These are phyloP conservation scores for Triticum turgidum DNA, from an alignment of 176 grass and related monocot species.

Conservation along the genomic window DNA sequence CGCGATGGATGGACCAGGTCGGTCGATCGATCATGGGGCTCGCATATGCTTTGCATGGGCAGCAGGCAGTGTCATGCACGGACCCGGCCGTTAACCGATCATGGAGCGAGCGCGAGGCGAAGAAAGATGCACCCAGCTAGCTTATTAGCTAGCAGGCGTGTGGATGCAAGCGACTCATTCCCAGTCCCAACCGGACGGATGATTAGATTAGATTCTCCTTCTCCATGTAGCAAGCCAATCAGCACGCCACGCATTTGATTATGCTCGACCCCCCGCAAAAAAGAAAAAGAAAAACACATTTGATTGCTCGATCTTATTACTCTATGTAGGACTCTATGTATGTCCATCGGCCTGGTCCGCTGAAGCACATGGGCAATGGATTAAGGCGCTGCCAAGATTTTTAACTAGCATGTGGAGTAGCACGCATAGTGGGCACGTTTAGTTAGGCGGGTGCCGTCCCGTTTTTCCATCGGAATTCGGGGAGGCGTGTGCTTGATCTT, in stretches of 20 bases:
- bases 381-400: background rate
- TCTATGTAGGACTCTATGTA: background rate
- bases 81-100: slow-evolving; percentile 9
- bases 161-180: background rate
- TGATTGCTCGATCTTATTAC: slow-evolving; percentile 1
- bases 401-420: no score
- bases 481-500: background rate
- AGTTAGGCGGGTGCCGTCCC: slow-evolving; percentile 7
- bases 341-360: background rate
- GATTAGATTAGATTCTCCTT: background rate
- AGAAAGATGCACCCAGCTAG: background rate
- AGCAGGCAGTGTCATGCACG: background rate
- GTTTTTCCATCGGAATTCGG: background rate
- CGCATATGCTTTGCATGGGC: slow-evolving; percentile 11
- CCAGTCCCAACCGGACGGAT: background rate
- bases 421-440: background rate
- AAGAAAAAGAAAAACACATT: background rate
- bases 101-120: background rate
- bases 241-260: background rate
- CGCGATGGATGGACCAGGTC: slow-evolving; percentile 28
- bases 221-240: background rate
- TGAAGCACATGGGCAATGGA: slow-evolving; percentile 32
- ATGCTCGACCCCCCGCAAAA: no score
- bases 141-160: background rate
- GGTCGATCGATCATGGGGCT: slow-evolving; percentile 12